Evolutionary conservation across 2,329 filamentous ascomycete genomes (phyloP), one percentile per base, ranked within the genome.

Genomic region (Byssothecium circinans): DNA sequence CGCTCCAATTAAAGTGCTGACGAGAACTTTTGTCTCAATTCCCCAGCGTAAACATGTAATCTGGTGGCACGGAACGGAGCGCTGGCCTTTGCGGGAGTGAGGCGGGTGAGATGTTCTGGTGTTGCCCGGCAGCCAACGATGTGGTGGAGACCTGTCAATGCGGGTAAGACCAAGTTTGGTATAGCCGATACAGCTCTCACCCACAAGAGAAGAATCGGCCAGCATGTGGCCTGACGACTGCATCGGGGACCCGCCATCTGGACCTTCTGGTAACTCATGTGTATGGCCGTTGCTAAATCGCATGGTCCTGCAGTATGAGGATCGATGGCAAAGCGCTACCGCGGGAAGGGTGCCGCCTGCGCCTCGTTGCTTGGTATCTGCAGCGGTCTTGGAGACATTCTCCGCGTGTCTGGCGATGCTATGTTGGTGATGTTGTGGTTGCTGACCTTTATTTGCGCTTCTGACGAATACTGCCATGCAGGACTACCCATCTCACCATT

Each of bases 21-120:
- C 55, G 23, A 34, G n/a, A 19, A 6, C 12, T 23, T 18, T 32
- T 25, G 43, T 41, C 46, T 56, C 43, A 50, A 38, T 42, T 39
- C 44, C 43, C 47, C 43, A 37, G 44, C 19, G 27, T 40, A 18
- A 41, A 41, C 43, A 50, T 51, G 48, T 48, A 42, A 52, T 33
- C 42, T 45, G 29, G 32, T 39, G 52, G 46, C 42, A 43, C 56
- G 56, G 56, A 38, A 55, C 54, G 56, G 42, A 49, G 40, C 56
- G 56, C 53, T 51, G 46, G 45, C 45, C 44, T 32, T 45, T 49
- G 55, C 55, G 42, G 38, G 33, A 32, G 18, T 47, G 54, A 47
- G 38, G 42, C 36, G 33, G 30, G 18, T 47, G 53, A 47, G 38
- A 42, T 40, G 50, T 32, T 53, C 50, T 49, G 40, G 45, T 45